Evolutionary conservation across 2,329 filamentous ascomycete genomes (phyloP).

Genomic region (Botrytis deweyae): DNA sequence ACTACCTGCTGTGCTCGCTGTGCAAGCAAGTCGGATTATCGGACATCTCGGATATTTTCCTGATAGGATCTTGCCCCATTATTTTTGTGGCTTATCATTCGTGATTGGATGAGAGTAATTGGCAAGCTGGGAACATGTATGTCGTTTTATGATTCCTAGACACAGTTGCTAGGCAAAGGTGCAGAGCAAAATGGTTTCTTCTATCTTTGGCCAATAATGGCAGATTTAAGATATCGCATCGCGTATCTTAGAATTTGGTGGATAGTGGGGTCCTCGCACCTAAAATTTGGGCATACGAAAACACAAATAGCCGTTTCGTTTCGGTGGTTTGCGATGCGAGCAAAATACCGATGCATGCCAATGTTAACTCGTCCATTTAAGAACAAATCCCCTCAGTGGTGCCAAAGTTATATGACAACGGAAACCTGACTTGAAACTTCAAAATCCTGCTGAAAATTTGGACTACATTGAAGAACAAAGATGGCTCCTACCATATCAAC

Average conservation of each 20-base stretch:
- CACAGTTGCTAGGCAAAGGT: not conserved
- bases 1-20: too few species aligned
- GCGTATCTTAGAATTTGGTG: not conserved
- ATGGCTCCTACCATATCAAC: not conserved
- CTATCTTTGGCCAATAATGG: not conserved
- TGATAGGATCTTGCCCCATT: not conserved
- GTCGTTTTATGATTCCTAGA: not conserved
- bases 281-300: not conserved
- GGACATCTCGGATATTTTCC: not conserved
- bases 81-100: not conserved
- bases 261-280: not conserved
- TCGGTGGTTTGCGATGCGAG: not conserved
- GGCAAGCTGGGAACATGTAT: not conserved
- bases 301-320: not conserved
- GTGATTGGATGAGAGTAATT: not conserved
- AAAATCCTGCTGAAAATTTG: not conserved
- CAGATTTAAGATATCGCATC: not conserved
- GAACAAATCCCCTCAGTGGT: not conserved
- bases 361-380: not conserved
- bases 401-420: not conserved
- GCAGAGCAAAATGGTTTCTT: not conserved
- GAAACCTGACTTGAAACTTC: not conserved
- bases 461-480: not conserved
- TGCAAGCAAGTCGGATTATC: not conserved
- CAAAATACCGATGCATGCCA: not conserved